A percentile compares a stretch with the other conserved stretches of the same genome.
Conservation (phyloP, 352 stramenopile species). For the Globisporangium sylvaticum region DNA sequence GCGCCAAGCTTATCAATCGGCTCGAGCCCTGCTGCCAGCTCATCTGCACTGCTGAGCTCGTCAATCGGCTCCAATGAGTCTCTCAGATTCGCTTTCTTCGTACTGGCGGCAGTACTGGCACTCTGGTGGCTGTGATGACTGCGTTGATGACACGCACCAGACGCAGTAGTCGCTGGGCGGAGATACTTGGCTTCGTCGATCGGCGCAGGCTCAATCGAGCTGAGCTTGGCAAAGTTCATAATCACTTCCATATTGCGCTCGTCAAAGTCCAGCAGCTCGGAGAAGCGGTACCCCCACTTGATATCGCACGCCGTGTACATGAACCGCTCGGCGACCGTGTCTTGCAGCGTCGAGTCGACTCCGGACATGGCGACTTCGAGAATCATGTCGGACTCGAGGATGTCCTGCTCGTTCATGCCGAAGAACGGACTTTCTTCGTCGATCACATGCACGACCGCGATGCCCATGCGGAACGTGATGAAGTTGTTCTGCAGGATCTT, state of each 20-base stretch:
- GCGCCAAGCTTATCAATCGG: constrained; percentile 10
- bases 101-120: background rate
- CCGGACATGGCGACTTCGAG: constrained; percentile 72
- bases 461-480: constrained; percentile 82
- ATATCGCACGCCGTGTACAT: constrained; percentile 69
- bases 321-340: constrained; percentile 76
- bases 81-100: constrained; percentile 1
- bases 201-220: constrained; percentile 39
- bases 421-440: constrained; percentile 64
- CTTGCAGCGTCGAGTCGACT: constrained; percentile 81
- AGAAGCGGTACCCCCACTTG: constrained; percentile 69
- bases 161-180: constrained; percentile 12
- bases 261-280: constrained; percentile 69
- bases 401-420: constrained; percentile 51
- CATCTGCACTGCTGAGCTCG: background rate
- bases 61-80: background rate
- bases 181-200: constrained; percentile 56
- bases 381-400: constrained; percentile 68
- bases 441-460: constrained; percentile 79
- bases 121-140: background rate
- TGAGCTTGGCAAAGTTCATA: constrained; percentile 82
- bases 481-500: constrained; percentile 81
- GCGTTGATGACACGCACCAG: background rate
- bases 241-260: constrained; percentile 57
- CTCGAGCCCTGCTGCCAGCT: background rate